Conservation (phyloP, 352 stramenopile genomes). For the Phytophthora megakarya region DNA sequence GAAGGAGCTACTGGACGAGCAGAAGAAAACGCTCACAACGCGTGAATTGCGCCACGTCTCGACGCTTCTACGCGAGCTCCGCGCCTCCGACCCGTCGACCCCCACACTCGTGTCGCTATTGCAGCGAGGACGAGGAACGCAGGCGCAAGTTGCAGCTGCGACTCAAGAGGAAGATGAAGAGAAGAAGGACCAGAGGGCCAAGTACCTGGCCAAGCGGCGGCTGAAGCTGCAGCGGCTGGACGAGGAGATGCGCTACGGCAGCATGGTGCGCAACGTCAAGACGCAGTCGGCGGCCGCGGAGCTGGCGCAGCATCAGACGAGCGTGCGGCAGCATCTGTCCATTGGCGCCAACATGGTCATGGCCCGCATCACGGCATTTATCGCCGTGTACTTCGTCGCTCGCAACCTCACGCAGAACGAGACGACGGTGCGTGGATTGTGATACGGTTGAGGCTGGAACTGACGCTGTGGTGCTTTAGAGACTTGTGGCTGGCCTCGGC, state of each 20-base stretch:
- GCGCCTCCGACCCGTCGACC: constrained; percentile 24
- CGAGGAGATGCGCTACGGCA: constrained; percentile 79
- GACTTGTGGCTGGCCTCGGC: constrained; percentile 65
- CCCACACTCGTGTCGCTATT: constrained; percentile 34
- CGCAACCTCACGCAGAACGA: constrained; percentile 72
- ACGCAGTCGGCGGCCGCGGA: constrained; percentile 47
- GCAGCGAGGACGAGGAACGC: constrained; percentile 21
- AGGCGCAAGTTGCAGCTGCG: constrained; percentile 4
- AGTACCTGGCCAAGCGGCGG: constrained; percentile 57
- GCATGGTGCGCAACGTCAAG: constrained; percentile 78
- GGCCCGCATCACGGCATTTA: constrained; percentile 77
- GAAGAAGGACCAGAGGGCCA: constrained; percentile 19
- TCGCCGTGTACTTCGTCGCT: constrained; percentile 79
- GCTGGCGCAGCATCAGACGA: constrained; percentile 65
- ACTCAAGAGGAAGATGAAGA: constrained; percentile 9
- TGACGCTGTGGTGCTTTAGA: constrained; percentile 40
- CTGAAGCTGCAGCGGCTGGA: constrained; percentile 74
- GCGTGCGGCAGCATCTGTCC: constrained; percentile 75
- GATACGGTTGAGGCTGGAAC: not conserved
- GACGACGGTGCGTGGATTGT: constrained; percentile 57
- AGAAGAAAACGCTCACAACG: constrained; percentile 18
- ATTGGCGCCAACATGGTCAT: constrained; percentile 88
- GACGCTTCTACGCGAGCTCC: constrained; percentile 27
- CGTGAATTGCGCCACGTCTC: constrained; percentile 34
- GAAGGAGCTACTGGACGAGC: constrained; percentile 20